Conservation (phyloP, 176 grass and related monocot genomes). For the Zoysia pacifica region DNA sequence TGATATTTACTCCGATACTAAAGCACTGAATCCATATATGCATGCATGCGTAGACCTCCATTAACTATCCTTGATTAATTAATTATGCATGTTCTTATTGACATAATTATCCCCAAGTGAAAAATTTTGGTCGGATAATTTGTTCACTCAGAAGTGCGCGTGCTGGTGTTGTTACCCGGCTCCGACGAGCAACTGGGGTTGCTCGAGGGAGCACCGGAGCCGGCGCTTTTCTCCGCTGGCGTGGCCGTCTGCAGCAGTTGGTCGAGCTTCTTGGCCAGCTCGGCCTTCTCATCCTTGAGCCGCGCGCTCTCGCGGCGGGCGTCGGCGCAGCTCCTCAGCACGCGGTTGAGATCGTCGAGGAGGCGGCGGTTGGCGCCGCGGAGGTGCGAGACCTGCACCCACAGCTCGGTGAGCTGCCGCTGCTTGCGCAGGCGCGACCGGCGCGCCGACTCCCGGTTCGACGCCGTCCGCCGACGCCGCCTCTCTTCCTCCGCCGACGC, state of each 20-base stretch:
- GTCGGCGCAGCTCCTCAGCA: conserved; percentile 49
- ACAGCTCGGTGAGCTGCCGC: conserved; percentile 81
- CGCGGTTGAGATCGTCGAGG: conserved; percentile 73
- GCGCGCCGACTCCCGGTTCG: conserved; percentile 90
- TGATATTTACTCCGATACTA: neutral
- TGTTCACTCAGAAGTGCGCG: conserved; percentile 24
- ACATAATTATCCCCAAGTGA: conserved; percentile 36
- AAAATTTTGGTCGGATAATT: conserved; percentile 42
- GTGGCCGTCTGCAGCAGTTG: conserved; percentile 21
- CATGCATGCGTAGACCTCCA: conserved; percentile 24
- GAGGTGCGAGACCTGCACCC: conserved; percentile 62
- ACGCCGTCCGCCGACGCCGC: conserved; percentile 72
- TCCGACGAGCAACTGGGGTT: conserved; percentile 34
- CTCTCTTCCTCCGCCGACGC: conserved; percentile 49
- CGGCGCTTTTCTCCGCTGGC: neutral
- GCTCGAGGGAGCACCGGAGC: neutral
- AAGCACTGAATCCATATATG: neutral
- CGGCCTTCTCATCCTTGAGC: conserved; percentile 57
- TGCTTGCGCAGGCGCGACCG: conserved; percentile 94
- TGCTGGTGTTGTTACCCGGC: conserved; percentile 23
- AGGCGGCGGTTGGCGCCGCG: conserved; percentile 64
- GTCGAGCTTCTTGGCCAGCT: conserved; percentile 64
- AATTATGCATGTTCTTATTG: conserved; percentile 43
- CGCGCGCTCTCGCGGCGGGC: conserved; percentile 49
- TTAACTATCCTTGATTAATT: conserved; percentile 33